Base-by-base conservation (phyloP, 768 basidiomycete species). In the Russula emetica region DNA sequence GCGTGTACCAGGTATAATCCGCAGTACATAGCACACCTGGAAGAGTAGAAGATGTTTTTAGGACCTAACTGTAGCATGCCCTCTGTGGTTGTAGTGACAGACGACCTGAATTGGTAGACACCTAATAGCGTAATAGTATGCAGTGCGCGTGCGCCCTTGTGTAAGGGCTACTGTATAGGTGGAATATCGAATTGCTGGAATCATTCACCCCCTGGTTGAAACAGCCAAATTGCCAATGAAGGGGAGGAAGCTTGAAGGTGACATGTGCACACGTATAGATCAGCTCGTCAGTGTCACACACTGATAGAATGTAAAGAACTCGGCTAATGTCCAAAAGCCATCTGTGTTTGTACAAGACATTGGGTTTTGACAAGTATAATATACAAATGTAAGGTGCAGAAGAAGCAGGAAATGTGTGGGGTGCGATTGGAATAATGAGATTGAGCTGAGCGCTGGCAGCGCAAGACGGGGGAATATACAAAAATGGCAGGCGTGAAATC, bases 1-100 rank as follows among this genome's bases (percentile, higher is more conserved):
- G 76, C 60, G 78, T 94, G 26, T 89, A 90, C 70, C 83, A 71
- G 26, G 56, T 67, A 40, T 73, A 69, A 68, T 30, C 11, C 30
- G 28, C 42, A 11, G 18, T 36, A 36, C 36, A 28, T 14, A 34
- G 44, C 53, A 13, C 13, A 14, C 47, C 1, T 58, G n/a, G 49
- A 52, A 36, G 24, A 30, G 55, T 45, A 13, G 51, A 63, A 30
- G 42, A 62, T 28, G 32, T 3, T 9, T n/a, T 44, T 44, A n/a
- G 44, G 11, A 45, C 20, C 44, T 5, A 38, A 38, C 5, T 38
- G 14, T 40, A 10, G 38, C 10, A 22, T 22, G 44, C n/a, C 44
- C 10, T 45, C 9, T 3, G 44, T 44, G 42, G 20, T n/a, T 22
- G n/a, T 45, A 45, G 44, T 22, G n/a, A 22, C 18, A 20, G 40